Conservation (phyloP, 768 basidiomycete genomes). For the Lentinula raphanica region DNA sequence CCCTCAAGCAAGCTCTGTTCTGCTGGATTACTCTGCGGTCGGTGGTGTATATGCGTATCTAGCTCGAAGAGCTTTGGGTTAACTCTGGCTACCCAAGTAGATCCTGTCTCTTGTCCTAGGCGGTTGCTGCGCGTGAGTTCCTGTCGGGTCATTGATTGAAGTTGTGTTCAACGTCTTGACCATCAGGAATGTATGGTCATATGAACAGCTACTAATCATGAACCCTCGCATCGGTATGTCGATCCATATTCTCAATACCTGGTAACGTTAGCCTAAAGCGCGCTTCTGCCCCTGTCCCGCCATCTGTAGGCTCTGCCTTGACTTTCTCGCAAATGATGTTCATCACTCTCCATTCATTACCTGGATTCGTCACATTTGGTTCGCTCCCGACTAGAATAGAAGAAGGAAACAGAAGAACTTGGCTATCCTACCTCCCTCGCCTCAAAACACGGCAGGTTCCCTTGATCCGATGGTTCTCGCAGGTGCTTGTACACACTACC, state of each 20-base stretch:
- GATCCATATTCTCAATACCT: background rate
- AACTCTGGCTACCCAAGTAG: constrained; percentile 15
- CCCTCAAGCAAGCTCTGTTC: constrained; percentile 27
- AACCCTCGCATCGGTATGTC: constrained; percentile 64
- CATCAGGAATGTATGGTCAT: constrained; percentile 68
- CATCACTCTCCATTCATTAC: constrained; percentile 62
- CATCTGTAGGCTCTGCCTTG: constrained; percentile 60
- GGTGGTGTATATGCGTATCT: constrained; percentile 9
- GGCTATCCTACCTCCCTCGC: constrained; percentile 33
- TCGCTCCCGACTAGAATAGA: background rate
- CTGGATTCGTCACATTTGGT: constrained; percentile 48
- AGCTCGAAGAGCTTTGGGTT: background rate
- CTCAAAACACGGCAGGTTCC: constrained; percentile 69
- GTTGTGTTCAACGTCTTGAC: background rate
- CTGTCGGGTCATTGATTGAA: constrained; percentile 7
- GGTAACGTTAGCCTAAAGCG: background rate
- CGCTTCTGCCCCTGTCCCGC: background rate
- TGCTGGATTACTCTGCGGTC: constrained; percentile 35
- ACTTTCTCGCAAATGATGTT: constrained; percentile 84
- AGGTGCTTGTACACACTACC: constrained; percentile 63
- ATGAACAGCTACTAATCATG: constrained; percentile 67
- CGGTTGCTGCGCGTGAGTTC: constrained; percentile 77
- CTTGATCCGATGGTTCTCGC: constrained; percentile 58
- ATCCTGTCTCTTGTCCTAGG: constrained; percentile 66
- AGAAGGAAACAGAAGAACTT: background rate